Evolutionary conservation across 1,139 yeast genomes (phyloP), one percentile per base, ranked within the genome.

Genomic region (Yamadazyma spencermartinsiae): DNA sequence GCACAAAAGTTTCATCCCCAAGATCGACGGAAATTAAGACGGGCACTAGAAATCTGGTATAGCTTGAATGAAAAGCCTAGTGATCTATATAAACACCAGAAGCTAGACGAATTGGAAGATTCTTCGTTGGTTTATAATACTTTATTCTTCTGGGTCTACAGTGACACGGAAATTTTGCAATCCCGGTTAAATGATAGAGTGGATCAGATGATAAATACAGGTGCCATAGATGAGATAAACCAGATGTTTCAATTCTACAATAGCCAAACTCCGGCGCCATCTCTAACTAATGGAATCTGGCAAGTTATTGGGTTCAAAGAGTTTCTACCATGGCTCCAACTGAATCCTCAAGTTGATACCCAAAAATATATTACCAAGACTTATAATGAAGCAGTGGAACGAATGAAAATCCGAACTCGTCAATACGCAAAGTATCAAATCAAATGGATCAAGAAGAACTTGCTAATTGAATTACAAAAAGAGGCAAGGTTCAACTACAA

Each of bases 261-360:
- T 19, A 30, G 41, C 1, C 51, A 44, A 15, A 46, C 54, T 0
- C 65, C 65, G 1, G 56, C 52, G 17, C 79, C 80, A 2, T 80
- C 77, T 39, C 63, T 80, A 40, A 83, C 86, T 37, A 67, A 77
- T 39, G 98, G 98, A 1, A 76, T 92, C 0, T 90, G 89, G 88
- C 98, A 92, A 61, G 96, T 88, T 1, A 89, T 92, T 52, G 99
- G 99, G 1, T 92, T 88, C 59, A 87, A 88, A 54, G 98, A 92
- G 58, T 90, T 92, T 55, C 58, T 89, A 28, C 95, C 96, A 0
- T 90, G 89, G 84, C 60, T 92, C 4, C 51, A 63, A 23, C 42
- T 38, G 45, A 19, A 25, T 19, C 14, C 20, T 6, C 41, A 20
- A 4, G 4, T n/a, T n/a, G 28, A 29, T 14, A n/a, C 10, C 8